These are phyloP conservation scores for Pestalotiopsis sp. DNA, from an alignment of 2,329 filamentous ascomycete genomes.

Conservation along the genomic window DNA sequence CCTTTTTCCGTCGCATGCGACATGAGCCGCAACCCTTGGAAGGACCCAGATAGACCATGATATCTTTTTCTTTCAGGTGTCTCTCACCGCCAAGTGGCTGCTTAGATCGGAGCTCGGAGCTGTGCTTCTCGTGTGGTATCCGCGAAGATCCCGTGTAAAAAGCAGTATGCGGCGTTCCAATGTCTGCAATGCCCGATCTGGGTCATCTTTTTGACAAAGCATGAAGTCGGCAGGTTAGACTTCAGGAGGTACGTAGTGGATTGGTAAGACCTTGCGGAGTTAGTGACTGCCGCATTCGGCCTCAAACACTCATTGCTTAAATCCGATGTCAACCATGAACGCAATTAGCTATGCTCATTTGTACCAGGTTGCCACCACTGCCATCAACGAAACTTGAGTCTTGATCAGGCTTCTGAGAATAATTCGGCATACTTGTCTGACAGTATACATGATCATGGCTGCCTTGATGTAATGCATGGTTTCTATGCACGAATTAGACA, in stretches of 20 bases:
- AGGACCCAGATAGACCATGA: slow-evolving; percentile 15
- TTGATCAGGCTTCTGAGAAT: no score
- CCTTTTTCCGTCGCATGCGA: slow-evolving; percentile 22
- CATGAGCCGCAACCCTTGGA: slow-evolving; percentile 25
- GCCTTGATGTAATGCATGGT: no score
- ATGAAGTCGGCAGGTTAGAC: background rate
- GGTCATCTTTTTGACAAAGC: background rate
- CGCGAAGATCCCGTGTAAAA: background rate
- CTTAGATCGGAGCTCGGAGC: background rate
- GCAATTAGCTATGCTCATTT: background rate
- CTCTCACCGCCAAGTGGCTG: background rate
- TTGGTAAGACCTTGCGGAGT: background rate
- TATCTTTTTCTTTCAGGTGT: background rate
- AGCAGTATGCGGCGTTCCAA: background rate
- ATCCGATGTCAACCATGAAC: background rate
- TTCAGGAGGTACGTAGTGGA: background rate
- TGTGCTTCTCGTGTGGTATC: background rate
- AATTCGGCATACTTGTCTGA: no score
- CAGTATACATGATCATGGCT: no score
- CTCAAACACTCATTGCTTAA: background rate
- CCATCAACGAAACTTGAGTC: background rate
- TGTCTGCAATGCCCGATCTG: background rate
- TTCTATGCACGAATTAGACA: background rate
- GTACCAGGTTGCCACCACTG: background rate
- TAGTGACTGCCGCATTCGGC: background rate